Base-by-base conservation (phyloP, 345 rosid genomes). In the Populus alba region DNA sequence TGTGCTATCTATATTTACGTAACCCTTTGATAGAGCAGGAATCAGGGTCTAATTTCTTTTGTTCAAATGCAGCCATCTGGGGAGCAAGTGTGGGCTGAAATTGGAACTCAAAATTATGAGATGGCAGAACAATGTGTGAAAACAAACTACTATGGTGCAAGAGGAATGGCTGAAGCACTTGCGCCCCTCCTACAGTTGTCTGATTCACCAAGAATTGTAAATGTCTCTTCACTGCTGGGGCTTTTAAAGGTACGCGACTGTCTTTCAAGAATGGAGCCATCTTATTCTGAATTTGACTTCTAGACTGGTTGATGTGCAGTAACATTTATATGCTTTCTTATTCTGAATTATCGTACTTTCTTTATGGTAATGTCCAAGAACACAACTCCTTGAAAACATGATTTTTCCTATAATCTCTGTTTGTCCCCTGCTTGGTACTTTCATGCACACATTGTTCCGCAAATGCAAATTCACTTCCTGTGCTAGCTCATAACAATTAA, bases 131-230 rank as follows among this genome's bases (percentile, higher is more conserved):
- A 81, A 55, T 89, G 92, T 84, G 31, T 86, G 57, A 67, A 86
- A 55, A 84, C 81, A 69, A 89, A 89, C 73, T 89, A 87, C 71
- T 81, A 84, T 74, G 90, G 89, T 23, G 80, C 83, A 51, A 86
- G 77, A 74, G 38, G 68, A 79, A 75, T 77, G 74, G 66, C 67
- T 22, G 81, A 86, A 76, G 81, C 89, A 8, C 82, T 85, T 47
- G 18, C 80, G 67, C 89, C 89, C 8, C 76, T 86, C 35, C 87
- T 89, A 23, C 76, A 73, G 27, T 27, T 79, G 35, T 89, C 92
- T 0, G 80, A 80, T 78, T 81, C 87, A 1, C 80, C 89, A 6
- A 78, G 85, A 68, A 86, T 87, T 6, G 81, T 86, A 25, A 87
- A 87, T 49, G 74, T 87, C 18, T 80, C 86, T 49, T 73, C 89